Base-by-base conservation (phyloP, 192 early-diverging fungal genomes). In the Rhizophagus clarus region DNA sequence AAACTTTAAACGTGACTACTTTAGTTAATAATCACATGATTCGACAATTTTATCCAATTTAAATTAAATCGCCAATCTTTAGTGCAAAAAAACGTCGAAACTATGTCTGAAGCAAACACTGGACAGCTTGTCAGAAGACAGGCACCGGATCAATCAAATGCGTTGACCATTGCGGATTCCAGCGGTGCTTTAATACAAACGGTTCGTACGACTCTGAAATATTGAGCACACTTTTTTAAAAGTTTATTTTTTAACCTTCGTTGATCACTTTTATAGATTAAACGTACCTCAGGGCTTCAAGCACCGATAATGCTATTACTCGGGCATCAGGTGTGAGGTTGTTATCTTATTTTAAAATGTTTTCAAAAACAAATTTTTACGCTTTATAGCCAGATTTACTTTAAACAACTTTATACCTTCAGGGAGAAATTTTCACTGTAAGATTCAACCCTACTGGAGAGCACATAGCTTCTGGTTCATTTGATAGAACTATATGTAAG, bases 291-390 rank as follows among this genome's bases (percentile, higher is more conserved):
- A 8, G 88, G 88, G 17, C 87, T 98, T 61, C 87, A 88, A 77
- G 91, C 92, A 12, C 96, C 96, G 22, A 95, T 96, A 64, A 95
- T 98, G 92, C 92, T 93, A 24, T 81, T 98, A 34, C 88, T 88
- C 9, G 96, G 96, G 0, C 96, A 97, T 82, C 81, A 84, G 66
- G 88, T 88, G 82, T 79, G 74, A 74, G 62, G 77, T 72, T 69
- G 31, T 69, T 40, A 32, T 70, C 20, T 61, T 56, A n/a, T 47
- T 49, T 31, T 49, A 74, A 74, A n/a, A 71, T 69, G n/a, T n/a
- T 22, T 72, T 61, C 45, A 29, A 56, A 45, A 24, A 15, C 22
- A 29, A 42, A 26, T 40, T 3, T n/a, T 4, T 26, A 4, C 62
- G 14, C 3, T 63, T 79, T 83, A 83, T 86, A 81, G 75, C 49